These are phyloP conservation scores for Pseudogymnoascus sp. DNA, from an alignment of 2,329 filamentous ascomycete species.

Conservation along the genomic window DNA sequence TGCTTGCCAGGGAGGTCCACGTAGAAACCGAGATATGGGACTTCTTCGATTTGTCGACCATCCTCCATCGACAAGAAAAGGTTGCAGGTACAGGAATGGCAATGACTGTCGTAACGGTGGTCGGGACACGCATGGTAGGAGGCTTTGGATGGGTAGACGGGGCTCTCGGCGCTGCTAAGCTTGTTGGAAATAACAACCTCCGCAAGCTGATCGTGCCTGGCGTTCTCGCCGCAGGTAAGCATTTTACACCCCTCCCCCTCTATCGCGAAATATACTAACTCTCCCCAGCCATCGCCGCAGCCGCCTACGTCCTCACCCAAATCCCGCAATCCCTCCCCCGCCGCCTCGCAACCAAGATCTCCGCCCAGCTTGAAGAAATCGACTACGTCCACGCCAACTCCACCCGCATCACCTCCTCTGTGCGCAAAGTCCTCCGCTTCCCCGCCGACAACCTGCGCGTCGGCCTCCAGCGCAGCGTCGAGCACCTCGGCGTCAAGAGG, in stretches of 20 bases:
- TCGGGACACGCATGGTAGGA: constrained; percentile 74
- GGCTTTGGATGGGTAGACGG: constrained; percentile 86
- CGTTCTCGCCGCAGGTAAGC: constrained; percentile 69
- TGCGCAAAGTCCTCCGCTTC: constrained; percentile 79
- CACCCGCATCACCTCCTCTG: constrained; percentile 71
- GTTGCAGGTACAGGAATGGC: constrained; percentile 90
- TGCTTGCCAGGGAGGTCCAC: constrained; percentile 74
- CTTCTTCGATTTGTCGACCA: constrained; percentile 78
- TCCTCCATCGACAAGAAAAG: constrained; percentile 90
- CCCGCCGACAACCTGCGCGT: constrained; percentile 82
- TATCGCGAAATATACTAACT: constrained; percentile 26
- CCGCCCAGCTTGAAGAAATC: constrained; percentile 66
- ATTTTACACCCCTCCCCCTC: constrained; percentile 8
- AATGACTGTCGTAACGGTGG: constrained; percentile 77
- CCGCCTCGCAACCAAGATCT: constrained; percentile 77
- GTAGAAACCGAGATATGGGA: constrained; percentile 84
- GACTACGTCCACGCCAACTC: constrained; percentile 93
- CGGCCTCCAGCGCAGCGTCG: constrained; percentile 73
- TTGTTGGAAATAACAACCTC: constrained; percentile 74
- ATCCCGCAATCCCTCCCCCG: constrained; percentile 85
- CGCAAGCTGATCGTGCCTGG: constrained; percentile 75
- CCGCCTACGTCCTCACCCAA: constrained; percentile 74
- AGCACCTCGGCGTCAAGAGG: constrained; percentile 69
- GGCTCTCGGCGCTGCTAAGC: constrained; percentile 67
- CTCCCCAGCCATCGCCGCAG: constrained; percentile 58